Base-by-base conservation (phyloP, 2,329 filamentous ascomycete species). In the Diplodia scrobiculata region DNA sequence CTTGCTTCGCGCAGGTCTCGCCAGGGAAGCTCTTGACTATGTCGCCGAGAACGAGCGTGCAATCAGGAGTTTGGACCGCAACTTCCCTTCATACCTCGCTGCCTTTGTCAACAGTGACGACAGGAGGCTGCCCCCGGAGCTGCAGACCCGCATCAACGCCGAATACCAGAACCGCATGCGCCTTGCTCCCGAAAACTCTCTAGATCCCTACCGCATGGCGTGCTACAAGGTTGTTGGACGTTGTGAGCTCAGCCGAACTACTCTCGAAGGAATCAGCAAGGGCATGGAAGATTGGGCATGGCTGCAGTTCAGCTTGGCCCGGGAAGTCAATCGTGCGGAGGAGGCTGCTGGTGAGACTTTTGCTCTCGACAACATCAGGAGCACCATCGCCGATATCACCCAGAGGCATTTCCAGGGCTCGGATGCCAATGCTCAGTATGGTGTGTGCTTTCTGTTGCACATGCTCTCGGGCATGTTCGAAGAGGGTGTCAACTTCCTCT, bases 211-310 rank as follows among this genome's bases (percentile, higher is more conserved):
- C 81, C 89, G 92, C 64, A 93, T 97, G 87, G 93, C 94, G 55
- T 97, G 95, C 77, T 98, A 98, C 84, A 98, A 99, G 83, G 89
- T 99, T 68, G 90, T 99, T 71, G 95, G 96, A 53, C 92, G 87
- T 59, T 89, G 86, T 73, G 87, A 89, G 69, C 79, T 89, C 67
- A 80, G 78, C 55, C 81, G 82, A 51, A 81, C 85, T 65, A 85
- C 80, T 67, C 77, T 89, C 41, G 85, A 87, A 52, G 79, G 80
- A 4, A 81, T 89, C 68, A 84, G 80, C 50, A 84, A 86, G 72
- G 83, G 81, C 38, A 84, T 88, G 71, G 86, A 88, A 71, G 87
- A 89, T 70, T 89, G 86, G 86, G 82, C 87, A 68, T 89, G 87
- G 87, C 73, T 89, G 66, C 86, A 89, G 68, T 88, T 89, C 72